Percentiles rank a stretch among this genome's conserved stretches.
phyloP scores from a whole-genome alignment of 768 basidiomycete species.

The Gymnopilus junonius region DNA sequence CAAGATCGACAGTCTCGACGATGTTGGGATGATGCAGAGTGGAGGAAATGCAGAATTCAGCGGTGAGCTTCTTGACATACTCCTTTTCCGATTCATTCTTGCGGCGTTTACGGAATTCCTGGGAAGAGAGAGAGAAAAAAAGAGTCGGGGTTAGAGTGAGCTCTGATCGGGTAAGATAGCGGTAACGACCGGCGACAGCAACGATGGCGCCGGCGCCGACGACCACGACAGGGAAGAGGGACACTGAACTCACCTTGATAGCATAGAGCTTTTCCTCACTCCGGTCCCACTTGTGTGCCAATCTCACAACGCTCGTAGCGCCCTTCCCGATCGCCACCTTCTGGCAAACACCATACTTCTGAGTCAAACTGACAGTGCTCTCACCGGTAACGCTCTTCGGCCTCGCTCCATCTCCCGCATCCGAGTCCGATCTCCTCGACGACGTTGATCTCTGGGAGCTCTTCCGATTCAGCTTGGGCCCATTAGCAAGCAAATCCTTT shows the following conservation, averaged over 20 bases:
- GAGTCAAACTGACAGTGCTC: conserved; percentile 53
- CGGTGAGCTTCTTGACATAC: conserved; percentile 99
- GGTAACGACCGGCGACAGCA: neutral
- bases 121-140: conserved; percentile 1
- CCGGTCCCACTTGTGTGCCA: conserved; percentile 99
- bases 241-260: conserved; percentile 74
- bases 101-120: conserved; percentile 98
- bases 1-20: conserved; percentile 97
- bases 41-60: conserved; percentile 98
- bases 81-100: conserved; percentile 99
- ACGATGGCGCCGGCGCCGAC: neutral
- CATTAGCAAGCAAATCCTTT: conserved; percentile 74
- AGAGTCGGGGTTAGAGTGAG: conserved; percentile 5
- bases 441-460: conserved; percentile 71
- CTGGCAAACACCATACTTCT: conserved; percentile 98
- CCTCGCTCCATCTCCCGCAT: conserved; percentile 38
- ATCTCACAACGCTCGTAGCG: conserved; percentile 94
- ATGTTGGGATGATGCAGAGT: conserved; percentile 93
- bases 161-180: neutral
- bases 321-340: conserved; percentile 97
- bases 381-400: conserved; percentile 46
- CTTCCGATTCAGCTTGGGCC: conserved; percentile 75
- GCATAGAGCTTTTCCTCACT: conserved; percentile 96
- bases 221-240: conserved; percentile 5
- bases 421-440: conserved; percentile 70